A percentile compares a stretch with the other conserved stretches of the same genome.
Conservation (phyloP, 2,329 filamentous ascomycete species). For the Thermoascus crustaceus region DNA sequence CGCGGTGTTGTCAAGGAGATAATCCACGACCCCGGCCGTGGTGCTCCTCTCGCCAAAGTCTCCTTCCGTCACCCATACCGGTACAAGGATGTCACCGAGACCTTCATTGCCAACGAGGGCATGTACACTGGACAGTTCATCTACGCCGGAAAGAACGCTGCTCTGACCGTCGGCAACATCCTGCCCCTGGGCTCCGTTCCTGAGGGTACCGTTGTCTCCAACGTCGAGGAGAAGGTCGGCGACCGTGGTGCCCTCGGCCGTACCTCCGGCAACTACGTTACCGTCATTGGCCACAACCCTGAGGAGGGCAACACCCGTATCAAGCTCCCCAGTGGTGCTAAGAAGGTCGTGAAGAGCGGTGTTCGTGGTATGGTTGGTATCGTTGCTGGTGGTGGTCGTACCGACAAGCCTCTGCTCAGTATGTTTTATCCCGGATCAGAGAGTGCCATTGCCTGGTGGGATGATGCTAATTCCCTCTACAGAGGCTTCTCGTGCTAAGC, state of each 20-base stretch:
- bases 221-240: slow-evolving; percentile 98
- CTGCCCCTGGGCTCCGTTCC: slow-evolving; percentile 90
- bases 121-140: slow-evolving; percentile 99
- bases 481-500: slow-evolving; percentile 99
- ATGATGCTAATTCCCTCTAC: slow-evolving; percentile 39
- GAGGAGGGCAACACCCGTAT: slow-evolving; percentile 99
- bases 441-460: background rate
- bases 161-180: slow-evolving; percentile 94
- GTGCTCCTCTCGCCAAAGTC: slow-evolving; percentile 94
- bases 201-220: slow-evolving; percentile 98
- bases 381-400: slow-evolving; percentile 97
- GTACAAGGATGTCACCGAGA: slow-evolving; percentile 97
- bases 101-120: slow-evolving; percentile 99
- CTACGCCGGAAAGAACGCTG: slow-evolving; percentile 99
- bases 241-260: slow-evolving; percentile 94
- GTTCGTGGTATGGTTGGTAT: slow-evolving; percentile 99
- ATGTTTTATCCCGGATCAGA: slow-evolving; percentile 21
- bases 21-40: slow-evolving; percentile 97
- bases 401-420: slow-evolving; percentile 98
- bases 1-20: slow-evolving; percentile 98
- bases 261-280: slow-evolving; percentile 99
- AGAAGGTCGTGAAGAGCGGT: slow-evolving; percentile 93
- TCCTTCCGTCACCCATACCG: slow-evolving; percentile 96
- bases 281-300: slow-evolving; percentile 93
- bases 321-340: slow-evolving; percentile 97